Evolutionary conservation across 2,329 filamentous ascomycete genomes (phyloP).

Genomic region (Venturia effusa): DNA sequence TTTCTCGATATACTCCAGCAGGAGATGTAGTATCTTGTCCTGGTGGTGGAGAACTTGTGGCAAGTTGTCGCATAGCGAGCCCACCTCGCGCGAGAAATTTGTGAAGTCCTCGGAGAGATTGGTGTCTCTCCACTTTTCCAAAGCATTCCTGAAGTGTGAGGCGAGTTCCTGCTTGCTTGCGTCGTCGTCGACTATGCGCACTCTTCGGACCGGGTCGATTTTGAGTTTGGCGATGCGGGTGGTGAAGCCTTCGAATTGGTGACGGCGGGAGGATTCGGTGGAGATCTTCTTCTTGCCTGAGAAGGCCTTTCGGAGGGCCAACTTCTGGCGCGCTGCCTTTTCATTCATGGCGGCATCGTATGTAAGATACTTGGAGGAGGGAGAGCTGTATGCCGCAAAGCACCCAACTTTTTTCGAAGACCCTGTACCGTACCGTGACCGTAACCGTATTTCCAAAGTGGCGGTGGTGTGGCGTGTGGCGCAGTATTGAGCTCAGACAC

Average conservation of each 20-base stretch:
- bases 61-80: conserved; percentile 75
- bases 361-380: not conserved
- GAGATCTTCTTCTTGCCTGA: conserved; percentile 17
- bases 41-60: conserved; percentile 88
- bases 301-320: conserved; percentile 8
- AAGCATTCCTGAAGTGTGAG: conserved; percentile 76
- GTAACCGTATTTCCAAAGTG: too few relatives aligned
- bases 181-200: conserved; percentile 73
- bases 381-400: not conserved
- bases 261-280: conserved; percentile 68
- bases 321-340: conserved; percentile 6
- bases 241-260: conserved; percentile 86
- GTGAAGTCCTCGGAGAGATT: conserved; percentile 78
- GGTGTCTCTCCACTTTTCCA: conserved; percentile 84
- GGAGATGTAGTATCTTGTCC: conserved; percentile 66
- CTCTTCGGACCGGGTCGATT: conserved; percentile 84
- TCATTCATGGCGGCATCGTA: conserved; percentile 6
- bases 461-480: too few relatives aligned
- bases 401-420: not conserved
- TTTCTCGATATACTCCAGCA: conserved; percentile 65
- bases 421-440: too few relatives aligned
- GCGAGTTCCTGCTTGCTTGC: conserved; percentile 64
- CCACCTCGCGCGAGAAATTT: conserved; percentile 62
- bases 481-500: too few relatives aligned
- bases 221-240: conserved; percentile 83